phyloP scores from a whole-genome alignment of 1,284 basidiomycete species.

The Cystobasidium slooffiae region DNA sequence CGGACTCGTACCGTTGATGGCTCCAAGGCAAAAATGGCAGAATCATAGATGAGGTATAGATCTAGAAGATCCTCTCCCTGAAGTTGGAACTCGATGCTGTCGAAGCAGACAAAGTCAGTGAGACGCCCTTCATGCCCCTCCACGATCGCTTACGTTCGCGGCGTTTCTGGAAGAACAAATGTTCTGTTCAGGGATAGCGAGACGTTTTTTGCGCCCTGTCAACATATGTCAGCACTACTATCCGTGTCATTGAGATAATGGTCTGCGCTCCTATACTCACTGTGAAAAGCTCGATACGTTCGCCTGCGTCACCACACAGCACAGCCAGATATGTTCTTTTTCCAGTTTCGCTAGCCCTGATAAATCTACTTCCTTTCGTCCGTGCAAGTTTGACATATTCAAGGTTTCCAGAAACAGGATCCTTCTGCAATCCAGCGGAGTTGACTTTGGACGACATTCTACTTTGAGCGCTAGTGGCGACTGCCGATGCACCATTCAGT shows the following conservation, averaged over 20 bases:
- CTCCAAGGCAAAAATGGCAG: slow-evolving; percentile 85
- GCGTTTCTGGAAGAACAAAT: slow-evolving; percentile 84
- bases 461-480: not conserved
- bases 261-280: slow-evolving; percentile 53
- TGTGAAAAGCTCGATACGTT: slow-evolving; percentile 86
- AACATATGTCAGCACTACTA: not conserved
- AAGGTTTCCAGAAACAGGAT: slow-evolving; percentile 55
- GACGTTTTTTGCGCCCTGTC: slow-evolving; percentile 52
- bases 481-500: not conserved
- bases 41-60: slow-evolving; percentile 70
- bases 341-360: slow-evolving; percentile 81
- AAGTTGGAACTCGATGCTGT: slow-evolving; percentile 72
- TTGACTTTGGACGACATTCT: not conserved
- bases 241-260: slow-evolving; percentile 68
- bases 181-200: slow-evolving; percentile 63
- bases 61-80: slow-evolving; percentile 88
- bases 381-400: slow-evolving; percentile 87
- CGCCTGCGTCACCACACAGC: slow-evolving; percentile 85
- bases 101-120: not conserved
- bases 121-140: not conserved
- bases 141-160: slow-evolving; percentile 62
- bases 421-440: not conserved
- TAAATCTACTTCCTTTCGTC: slow-evolving; percentile 78
- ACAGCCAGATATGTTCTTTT: slow-evolving; percentile 86
- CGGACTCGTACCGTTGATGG: slow-evolving; percentile 86